phyloP scores from a whole-genome alignment of 495 filamentous ascomycete genomes.

The Penicillium crystallinum region DNA sequence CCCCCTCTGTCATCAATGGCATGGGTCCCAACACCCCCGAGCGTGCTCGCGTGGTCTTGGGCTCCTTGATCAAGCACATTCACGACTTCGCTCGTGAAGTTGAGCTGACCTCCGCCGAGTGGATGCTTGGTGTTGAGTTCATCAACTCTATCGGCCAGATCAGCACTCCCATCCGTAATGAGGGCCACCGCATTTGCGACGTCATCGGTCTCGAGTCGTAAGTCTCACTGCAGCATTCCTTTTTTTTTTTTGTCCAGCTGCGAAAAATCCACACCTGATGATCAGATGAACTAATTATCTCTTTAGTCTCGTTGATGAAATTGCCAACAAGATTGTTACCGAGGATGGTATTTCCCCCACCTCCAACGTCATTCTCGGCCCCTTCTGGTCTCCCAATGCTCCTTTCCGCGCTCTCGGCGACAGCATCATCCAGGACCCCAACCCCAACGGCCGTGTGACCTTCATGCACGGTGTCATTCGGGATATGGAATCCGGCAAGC shows the following conservation, averaged over 20 bases:
- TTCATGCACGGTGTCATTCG: slow-evolving; percentile 71
- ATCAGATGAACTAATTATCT: neutral
- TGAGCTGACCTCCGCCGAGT: slow-evolving; percentile 74
- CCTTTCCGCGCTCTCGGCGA: slow-evolving; percentile 69
- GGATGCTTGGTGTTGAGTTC: slow-evolving; percentile 70
- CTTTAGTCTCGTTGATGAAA: slow-evolving; percentile 72
- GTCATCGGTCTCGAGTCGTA: slow-evolving; percentile 79
- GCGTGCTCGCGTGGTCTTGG: slow-evolving; percentile 60
- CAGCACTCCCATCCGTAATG: slow-evolving; percentile 58
- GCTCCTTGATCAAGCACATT: slow-evolving; percentile 64
- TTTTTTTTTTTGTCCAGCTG: neutral
- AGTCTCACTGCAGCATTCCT: slow-evolving; percentile 20
- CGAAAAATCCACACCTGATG: neutral
- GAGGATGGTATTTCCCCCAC: slow-evolving; percentile 67
- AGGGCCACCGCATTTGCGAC: slow-evolving; percentile 73
- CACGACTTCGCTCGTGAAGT: slow-evolving; percentile 83
- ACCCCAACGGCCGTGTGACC: slow-evolving; percentile 58
- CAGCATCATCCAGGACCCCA: slow-evolving; percentile 63
- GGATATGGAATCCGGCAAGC: slow-evolving; percentile 67
- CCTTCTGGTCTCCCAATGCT: slow-evolving; percentile 82
- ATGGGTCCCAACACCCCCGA: slow-evolving; percentile 70
- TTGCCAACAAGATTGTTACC: slow-evolving; percentile 73
- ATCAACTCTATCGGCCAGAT: slow-evolving; percentile 50
- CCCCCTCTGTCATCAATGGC: slow-evolving; percentile 64
- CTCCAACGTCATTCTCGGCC: slow-evolving; percentile 77